Percentiles rank a stretch among this genome's conserved stretches.
These are phyloP conservation scores for Amylostereum areolatum DNA, from an alignment of 1,284 basidiomycete genomes.

Conservation along the genomic window DNA sequence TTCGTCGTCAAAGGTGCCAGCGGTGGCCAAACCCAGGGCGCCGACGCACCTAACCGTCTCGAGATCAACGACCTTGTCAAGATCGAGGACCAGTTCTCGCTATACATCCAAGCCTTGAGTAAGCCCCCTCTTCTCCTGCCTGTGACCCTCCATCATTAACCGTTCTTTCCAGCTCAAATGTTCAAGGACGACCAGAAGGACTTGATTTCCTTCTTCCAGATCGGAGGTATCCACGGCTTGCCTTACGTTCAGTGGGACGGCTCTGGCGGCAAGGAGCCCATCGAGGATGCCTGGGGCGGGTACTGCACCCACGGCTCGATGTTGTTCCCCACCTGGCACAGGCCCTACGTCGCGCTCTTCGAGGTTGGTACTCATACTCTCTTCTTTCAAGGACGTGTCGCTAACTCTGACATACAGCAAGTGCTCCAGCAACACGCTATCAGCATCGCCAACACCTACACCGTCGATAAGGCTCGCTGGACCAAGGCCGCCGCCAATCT, in stretches of 20 bases:
- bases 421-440: constrained; percentile 31
- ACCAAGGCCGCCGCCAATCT: constrained; percentile 31
- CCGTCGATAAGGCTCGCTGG: constrained; percentile 27
- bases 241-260: constrained; percentile 38
- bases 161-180: constrained; percentile 24
- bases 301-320: constrained; percentile 46
- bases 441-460: constrained; percentile 34
- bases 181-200: constrained; percentile 24
- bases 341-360: constrained; percentile 40
- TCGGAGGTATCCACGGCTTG: constrained; percentile 43
- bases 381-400: not conserved
- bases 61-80: constrained; percentile 42
- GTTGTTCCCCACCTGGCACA: constrained; percentile 49
- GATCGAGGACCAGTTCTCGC: constrained; percentile 35
- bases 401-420: constrained; percentile 29
- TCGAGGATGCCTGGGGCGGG: constrained; percentile 25
- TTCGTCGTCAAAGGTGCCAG: constrained; percentile 26
- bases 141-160: not conserved
- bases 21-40: constrained; percentile 20
- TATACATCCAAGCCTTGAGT: constrained; percentile 43
- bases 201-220: constrained; percentile 35
- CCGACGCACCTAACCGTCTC: constrained; percentile 26
- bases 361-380: constrained; percentile 29
- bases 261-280: constrained; percentile 19
- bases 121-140: constrained; percentile 8